Conservation (phyloP, 2,329 filamentous ascomycete species). For the Sordariomycetes sp. region DNA sequence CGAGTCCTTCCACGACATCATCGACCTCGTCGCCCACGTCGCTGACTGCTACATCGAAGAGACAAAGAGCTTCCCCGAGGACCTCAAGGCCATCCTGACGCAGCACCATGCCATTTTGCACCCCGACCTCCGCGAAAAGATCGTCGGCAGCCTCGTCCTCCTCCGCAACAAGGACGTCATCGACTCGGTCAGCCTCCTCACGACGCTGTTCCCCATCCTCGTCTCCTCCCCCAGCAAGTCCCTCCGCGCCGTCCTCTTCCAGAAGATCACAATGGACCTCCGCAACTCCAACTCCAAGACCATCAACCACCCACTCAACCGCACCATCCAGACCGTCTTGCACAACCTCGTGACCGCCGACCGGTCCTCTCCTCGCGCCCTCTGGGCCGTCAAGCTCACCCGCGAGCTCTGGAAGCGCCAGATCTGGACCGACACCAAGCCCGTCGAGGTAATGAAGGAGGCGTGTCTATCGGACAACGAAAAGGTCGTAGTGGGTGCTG, state of each 20-base stretch:
- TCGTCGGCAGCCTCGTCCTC: constrained; percentile 80
- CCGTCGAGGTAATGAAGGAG: constrained; percentile 98
- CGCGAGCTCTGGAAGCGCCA: constrained; percentile 94
- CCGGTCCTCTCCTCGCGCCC: constrained; percentile 66
- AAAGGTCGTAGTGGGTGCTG: constrained; percentile 78
- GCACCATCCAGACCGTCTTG: constrained; percentile 82
- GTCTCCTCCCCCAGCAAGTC: constrained; percentile 87
- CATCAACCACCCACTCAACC: constrained; percentile 86
- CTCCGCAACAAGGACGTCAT: constrained; percentile 85
- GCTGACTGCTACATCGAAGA: constrained; percentile 84
- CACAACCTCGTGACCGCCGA: constrained; percentile 87
- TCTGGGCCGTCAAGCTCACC: constrained; percentile 94
- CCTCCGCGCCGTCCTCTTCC: constrained; percentile 69
- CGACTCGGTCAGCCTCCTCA: constrained; percentile 70
- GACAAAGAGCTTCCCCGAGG: constrained; percentile 62
- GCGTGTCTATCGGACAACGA: constrained; percentile 80
- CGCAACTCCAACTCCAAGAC: constrained; percentile 76
- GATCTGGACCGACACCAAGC: constrained; percentile 87
- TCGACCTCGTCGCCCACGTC: constrained; percentile 88
- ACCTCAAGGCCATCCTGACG: constrained; percentile 69
- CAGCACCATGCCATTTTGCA: constrained; percentile 75
- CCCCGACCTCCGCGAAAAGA: constrained; percentile 79
- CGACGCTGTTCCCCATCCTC: constrained; percentile 88
- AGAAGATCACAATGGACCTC: constrained; percentile 83
- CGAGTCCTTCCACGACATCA: constrained; percentile 76